phyloP scores from a whole-genome alignment of 1,284 basidiomycete species.

The Inonotus hispidus region DNA sequence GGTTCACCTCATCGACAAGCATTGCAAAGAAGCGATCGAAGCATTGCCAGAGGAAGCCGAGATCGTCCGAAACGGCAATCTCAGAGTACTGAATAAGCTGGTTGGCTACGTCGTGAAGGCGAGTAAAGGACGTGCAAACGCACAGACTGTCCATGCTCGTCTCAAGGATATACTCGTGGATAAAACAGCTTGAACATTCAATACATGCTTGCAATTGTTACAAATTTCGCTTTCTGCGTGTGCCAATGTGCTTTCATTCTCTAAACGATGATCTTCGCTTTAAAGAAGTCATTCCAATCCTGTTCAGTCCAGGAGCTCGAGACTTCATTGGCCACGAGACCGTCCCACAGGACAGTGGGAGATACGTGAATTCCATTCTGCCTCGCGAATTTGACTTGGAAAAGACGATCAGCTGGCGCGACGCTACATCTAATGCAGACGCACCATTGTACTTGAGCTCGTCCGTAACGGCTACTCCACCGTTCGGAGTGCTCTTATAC shows the following conservation, averaged over 20 bases:
- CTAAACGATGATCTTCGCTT: slow-evolving; percentile 50
- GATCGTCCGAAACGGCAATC: slow-evolving; percentile 67
- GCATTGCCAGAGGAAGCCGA: slow-evolving; percentile 68
- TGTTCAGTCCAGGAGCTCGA: slow-evolving; percentile 79
- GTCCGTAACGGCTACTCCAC: slow-evolving; percentile 71
- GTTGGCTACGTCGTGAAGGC: slow-evolving; percentile 88
- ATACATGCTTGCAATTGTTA: neutral
- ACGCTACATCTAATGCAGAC: slow-evolving; percentile 25
- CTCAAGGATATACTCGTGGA: slow-evolving; percentile 39
- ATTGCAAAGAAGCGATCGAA: slow-evolving; percentile 62
- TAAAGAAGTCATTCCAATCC: slow-evolving; percentile 84
- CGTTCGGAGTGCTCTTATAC: slow-evolving; percentile 64
- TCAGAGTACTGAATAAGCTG: slow-evolving; percentile 82
- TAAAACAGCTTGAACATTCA: neutral
- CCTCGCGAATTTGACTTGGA: slow-evolving; percentile 76
- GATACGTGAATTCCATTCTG: slow-evolving; percentile 94
- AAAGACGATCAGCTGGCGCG: neutral
- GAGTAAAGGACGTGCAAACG: slow-evolving; percentile 76
- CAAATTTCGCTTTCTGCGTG: neutral
- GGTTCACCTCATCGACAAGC: slow-evolving; percentile 36
- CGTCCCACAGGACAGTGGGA: slow-evolving; percentile 84
- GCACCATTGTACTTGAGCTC: slow-evolving; percentile 81
- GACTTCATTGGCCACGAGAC: slow-evolving; percentile 73
- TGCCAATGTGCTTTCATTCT: neutral
- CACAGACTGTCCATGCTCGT: slow-evolving; percentile 39